Conservation (phyloP, 768 basidiomycete species). For the Favolaschia claudopus region DNA sequence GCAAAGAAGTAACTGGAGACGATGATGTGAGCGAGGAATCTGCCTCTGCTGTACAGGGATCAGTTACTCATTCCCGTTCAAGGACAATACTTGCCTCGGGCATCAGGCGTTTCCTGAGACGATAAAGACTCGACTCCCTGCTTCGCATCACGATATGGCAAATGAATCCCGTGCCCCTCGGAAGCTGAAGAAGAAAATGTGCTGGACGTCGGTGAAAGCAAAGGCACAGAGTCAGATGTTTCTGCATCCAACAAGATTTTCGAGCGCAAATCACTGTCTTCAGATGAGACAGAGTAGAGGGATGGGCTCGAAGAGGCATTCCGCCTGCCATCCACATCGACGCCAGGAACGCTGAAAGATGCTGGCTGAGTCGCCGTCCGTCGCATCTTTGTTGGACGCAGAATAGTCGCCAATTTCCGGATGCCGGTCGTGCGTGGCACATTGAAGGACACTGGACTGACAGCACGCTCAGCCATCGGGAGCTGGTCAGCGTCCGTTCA, state of each 20-base stretch:
- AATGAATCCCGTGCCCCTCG: slow-evolving; percentile 21
- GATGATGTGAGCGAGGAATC: no score
- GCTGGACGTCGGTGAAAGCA: slow-evolving; percentile 17
- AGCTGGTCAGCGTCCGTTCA: no score
- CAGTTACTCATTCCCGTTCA: no score
- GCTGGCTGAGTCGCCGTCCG: slow-evolving; percentile 5
- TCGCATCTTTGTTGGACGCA: background rate
- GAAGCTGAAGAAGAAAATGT: slow-evolving; percentile 12
- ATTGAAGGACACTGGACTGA: no score
- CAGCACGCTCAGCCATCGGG: no score
- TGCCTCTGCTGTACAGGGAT: no score
- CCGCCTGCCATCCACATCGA: background rate
- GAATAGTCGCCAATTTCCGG: slow-evolving; percentile 16
- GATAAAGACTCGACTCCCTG: background rate
- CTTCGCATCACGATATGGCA: background rate
- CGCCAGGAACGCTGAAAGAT: background rate
- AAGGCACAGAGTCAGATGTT: background rate
- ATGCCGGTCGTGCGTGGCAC: slow-evolving; percentile 17
- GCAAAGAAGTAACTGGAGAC: no score
- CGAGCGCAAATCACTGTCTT: slow-evolving; percentile 10
- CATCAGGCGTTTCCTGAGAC: background rate
- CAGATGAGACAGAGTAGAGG: slow-evolving; percentile 22
- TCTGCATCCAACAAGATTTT: slow-evolving; percentile 6
- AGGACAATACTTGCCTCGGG: slow-evolving; percentile 13
- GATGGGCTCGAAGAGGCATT: slow-evolving; percentile 23